A percentile compares a stretch with the other conserved stretches of the same genome.
Conservation (phyloP, 1,139 yeast species). For the Pichia sp. region DNA sequence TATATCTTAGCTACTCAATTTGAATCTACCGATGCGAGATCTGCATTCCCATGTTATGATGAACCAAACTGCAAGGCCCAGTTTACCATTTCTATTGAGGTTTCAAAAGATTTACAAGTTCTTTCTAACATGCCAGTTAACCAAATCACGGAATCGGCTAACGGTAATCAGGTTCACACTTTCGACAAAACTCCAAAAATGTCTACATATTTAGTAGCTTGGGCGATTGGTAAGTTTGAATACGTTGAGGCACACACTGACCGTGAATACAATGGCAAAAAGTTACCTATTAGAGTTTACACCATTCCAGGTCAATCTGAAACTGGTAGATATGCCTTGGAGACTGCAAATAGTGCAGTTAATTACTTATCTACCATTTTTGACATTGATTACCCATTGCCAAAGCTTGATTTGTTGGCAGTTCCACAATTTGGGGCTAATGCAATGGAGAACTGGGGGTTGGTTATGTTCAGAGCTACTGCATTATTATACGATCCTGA, state of each 20-base stretch:
- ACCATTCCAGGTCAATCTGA: conserved; percentile 47
- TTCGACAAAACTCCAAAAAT: conserved; percentile 45
- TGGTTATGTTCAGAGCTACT: conserved; percentile 47
- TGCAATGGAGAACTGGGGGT: conserved; percentile 60
- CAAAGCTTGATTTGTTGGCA: conserved; percentile 51
- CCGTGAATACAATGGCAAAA: conserved; percentile 29
- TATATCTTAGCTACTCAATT: conserved; percentile 79
- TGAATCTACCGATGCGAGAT: conserved; percentile 85
- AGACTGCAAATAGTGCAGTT: conserved; percentile 45
- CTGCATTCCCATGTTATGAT: conserved; percentile 88
- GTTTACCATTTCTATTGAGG: conserved; percentile 58
- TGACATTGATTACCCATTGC: conserved; percentile 53
- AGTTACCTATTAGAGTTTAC: conserved; percentile 48
- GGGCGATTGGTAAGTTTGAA: conserved; percentile 54
- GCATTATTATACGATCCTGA: conserved; percentile 44
- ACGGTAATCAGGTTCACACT: conserved; percentile 11
- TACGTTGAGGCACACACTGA: conserved; percentile 37
- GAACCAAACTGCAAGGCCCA: conserved; percentile 82
- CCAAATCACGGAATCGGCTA: conserved; percentile 33
- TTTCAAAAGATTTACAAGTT: conserved; percentile 54
- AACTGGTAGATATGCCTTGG: conserved; percentile 44
- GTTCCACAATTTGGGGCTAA: conserved; percentile 53
- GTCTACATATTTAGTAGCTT: conserved; percentile 52
- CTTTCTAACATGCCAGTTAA: conserved; percentile 76
- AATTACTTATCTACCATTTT: conserved; percentile 45